Conservation (phyloP, 1,284 basidiomycete genomes). For the Trichosporon coremiiforme region DNA sequence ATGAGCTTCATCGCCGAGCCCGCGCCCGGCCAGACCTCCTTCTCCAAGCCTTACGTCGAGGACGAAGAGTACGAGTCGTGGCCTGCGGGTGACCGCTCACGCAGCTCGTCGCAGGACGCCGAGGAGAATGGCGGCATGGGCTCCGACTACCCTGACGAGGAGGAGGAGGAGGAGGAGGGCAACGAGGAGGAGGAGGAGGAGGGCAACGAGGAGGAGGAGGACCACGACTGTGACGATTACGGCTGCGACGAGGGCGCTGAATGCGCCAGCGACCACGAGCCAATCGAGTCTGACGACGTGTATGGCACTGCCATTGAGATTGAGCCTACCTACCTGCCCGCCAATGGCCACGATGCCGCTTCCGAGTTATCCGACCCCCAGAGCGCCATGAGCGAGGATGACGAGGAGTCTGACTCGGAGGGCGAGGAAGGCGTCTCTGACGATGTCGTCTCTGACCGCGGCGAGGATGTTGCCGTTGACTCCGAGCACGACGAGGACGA, state of each 20-base stretch:
- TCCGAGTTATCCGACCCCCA: not conserved
- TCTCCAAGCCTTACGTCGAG: not conserved
- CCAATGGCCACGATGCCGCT: not conserved
- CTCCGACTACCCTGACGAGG: not conserved
- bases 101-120: conserved; percentile 6
- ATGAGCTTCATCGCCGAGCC: conserved; percentile 12
- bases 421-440: conserved; percentile 22
- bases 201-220: not conserved
- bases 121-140: not conserved
- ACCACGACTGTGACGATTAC: not conserved
- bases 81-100: not conserved
- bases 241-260: conserved; percentile 1
- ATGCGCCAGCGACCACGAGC: not conserved
- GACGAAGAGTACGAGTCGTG: conserved; percentile 5
- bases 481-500: not conserved
- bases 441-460: not conserved
- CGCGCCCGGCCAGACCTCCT: not conserved
- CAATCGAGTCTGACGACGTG: not conserved
- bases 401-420: conserved; percentile 30
- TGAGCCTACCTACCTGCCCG: not conserved
- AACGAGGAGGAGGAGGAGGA: not conserved
- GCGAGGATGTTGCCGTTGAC: not conserved
- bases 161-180: not conserved
- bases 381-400: conserved; percentile 15
- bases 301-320: not conserved